Evolutionary conservation across 1,284 basidiomycete genomes (phyloP).

Genomic region (Malassezia sp.): DNA sequence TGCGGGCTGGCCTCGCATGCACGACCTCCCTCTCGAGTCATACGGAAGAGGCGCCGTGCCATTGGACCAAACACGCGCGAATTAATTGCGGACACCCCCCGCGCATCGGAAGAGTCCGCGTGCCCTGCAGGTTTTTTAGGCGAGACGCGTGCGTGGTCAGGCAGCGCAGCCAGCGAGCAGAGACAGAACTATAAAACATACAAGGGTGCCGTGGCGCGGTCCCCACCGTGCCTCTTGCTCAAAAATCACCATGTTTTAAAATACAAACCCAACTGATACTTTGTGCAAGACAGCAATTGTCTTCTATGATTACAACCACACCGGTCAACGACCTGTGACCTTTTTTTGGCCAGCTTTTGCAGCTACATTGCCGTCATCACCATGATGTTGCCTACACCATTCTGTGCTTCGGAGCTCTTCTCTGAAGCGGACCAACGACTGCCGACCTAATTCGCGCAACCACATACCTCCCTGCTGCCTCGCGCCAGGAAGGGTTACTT

Average conservation of each 20-base stretch:
- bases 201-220: background rate
- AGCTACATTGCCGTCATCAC: slow-evolving; percentile 10
- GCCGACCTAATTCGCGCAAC: background rate
- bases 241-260: no score
- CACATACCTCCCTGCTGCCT: background rate
- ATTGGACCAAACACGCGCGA: no score
- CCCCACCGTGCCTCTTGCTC: no score
- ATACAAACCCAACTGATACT: slow-evolving; percentile 4
- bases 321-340: background rate
- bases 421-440: slow-evolving; percentile 13
- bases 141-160: no score
- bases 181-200: slow-evolving; percentile 1
- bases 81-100: no score
- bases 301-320: background rate
- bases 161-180: background rate
- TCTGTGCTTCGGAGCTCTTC: slow-evolving; percentile 16
- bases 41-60: no score
- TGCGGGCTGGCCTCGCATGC: no score
- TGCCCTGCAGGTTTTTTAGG: no score
- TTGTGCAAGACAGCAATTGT: slow-evolving; percentile 7
- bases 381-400: slow-evolving; percentile 8
- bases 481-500: background rate
- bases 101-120: no score
- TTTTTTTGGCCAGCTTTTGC: background rate
- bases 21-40: no score